Conservation (phyloP, 2,329 filamentous ascomycete species). For the Penicillium nordicum region DNA sequence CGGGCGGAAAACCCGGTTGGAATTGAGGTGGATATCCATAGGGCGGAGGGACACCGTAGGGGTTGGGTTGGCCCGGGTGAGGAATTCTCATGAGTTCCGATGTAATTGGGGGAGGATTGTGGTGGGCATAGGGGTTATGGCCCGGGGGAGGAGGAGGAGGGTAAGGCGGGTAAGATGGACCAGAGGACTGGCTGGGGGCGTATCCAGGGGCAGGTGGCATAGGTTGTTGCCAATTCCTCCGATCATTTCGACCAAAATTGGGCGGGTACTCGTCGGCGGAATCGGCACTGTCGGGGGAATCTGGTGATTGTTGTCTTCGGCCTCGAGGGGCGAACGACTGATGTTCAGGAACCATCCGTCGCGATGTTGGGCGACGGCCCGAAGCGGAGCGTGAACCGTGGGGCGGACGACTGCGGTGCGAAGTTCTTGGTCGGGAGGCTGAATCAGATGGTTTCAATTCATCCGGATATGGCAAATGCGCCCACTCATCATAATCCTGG, state of each 20-base stretch:
- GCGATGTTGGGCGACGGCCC: constrained; percentile 37
- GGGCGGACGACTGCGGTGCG: constrained; percentile 40
- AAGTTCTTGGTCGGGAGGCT: constrained; percentile 43
- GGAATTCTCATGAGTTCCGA: constrained; percentile 36
- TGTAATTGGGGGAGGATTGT: constrained; percentile 22
- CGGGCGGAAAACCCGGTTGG: constrained; percentile 26
- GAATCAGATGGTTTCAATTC: constrained; percentile 50
- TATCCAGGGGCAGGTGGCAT: constrained; percentile 34
- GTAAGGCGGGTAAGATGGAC: constrained; percentile 37
- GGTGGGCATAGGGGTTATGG: constrained; percentile 28
- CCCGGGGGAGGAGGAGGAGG: constrained; percentile 23
- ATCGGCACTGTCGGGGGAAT: constrained; percentile 61
- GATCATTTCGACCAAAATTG: constrained; percentile 44
- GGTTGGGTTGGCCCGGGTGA: constrained; percentile 22
- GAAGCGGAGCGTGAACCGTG: constrained; percentile 37
- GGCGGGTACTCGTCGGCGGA: constrained; percentile 59
- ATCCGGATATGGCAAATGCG: constrained; percentile 41
- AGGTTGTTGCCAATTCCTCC: constrained; percentile 32
- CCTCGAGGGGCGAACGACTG: constrained; percentile 37
- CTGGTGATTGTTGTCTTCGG: constrained; percentile 48
- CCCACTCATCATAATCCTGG: constrained; percentile 41
- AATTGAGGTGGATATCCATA: constrained; percentile 32
- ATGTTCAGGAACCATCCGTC: constrained; percentile 37
- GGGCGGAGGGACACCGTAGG: constrained; percentile 26
- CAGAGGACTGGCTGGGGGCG: constrained; percentile 40